Conservation (phyloP, 129 eudicot genomes). For the Flaveria linearis region DNA sequence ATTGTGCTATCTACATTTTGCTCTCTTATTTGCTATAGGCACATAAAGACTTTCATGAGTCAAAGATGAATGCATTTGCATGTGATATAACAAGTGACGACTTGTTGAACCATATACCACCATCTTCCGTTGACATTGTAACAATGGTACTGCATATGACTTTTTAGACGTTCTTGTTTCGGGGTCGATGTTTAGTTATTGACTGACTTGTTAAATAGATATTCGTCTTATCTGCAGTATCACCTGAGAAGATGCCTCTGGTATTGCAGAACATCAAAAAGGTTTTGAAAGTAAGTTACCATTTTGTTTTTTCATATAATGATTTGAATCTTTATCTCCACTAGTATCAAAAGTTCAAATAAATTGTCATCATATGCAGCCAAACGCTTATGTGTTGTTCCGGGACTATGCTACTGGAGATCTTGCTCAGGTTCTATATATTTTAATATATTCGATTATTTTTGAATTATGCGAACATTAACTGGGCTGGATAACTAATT, state of each 20-base stretch:
- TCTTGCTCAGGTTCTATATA: slow-evolving; percentile 83
- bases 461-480: not conserved
- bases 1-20: not conserved
- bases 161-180: not conserved
- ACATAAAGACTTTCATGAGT: slow-evolving; percentile 69
- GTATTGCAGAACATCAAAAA: slow-evolving; percentile 68
- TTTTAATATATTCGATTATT: not conserved
- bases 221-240: slow-evolving; percentile 97
- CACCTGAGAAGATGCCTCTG: slow-evolving; percentile 86
- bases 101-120: slow-evolving; percentile 59
- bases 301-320: slow-evolving; percentile 2
- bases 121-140: slow-evolving; percentile 88
- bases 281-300: slow-evolving; percentile 66
- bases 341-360: not conserved
- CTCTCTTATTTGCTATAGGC: slow-evolving; percentile 41
- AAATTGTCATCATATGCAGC: slow-evolving; percentile 50
- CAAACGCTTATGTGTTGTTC: slow-evolving; percentile 71
- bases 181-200: slow-evolving; percentile 13
- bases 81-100: slow-evolving; percentile 87
- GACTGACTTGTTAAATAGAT: slow-evolving; percentile 82
- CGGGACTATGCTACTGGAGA: slow-evolving; percentile 99
- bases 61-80: slow-evolving; percentile 77
- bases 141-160: slow-evolving; percentile 67
- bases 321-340: not conserved
- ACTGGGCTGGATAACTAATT: not conserved